Evolutionary conservation across 495 filamentous ascomycete species (phyloP), one percentile per base, ranked within the genome.

Genomic region (Annulohypoxylon stygium): DNA sequence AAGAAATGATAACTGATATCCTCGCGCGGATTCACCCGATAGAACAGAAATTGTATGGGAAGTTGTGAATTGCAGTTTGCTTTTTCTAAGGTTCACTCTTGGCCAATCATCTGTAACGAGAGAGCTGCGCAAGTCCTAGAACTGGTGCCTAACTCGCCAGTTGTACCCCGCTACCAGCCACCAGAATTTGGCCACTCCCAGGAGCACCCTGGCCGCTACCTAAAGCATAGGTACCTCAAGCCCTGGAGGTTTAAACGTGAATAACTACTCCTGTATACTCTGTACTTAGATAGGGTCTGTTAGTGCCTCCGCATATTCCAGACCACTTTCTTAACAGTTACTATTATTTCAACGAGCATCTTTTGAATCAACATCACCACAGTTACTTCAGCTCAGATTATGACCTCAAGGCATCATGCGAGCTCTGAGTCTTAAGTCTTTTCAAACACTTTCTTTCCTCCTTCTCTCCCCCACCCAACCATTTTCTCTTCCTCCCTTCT

Each of bases 61-160:
- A 61, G 58, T 70, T 51, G 66, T 75, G 71, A 72, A 70, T 70
- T 69, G 68, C 61, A 54, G 47, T 70, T 75, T 71, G 65, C 67
- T 65, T 70, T 69, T 70, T 53, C 53, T 64, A 33, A 30, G 50
- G 4, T 59, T 58, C 30, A 7, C 5, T 33, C 3, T 54, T 30
- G 36, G 23, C 75, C 73, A 78, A 78, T 78, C 69, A 69, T 61
- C 30, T 68, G 14, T 18, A 59, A 55, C 12, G 41, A 62, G 63
- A 23, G n/a, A 18, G 14, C 18, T 48, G 18, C 45, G 59, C 51
- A 50, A 41, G 9, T 47, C 23, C 33, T 18, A 47, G 16, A 16
- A 47, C 43, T 47, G 43, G n/a, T 47, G 43, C 58, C 53, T 62
- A 45, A 6, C 50, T 18, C 16, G 25, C 1, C 6, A 16, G 18